Conservation (phyloP, 306 rosid genomes). For the Cajanus cajan region DNA sequence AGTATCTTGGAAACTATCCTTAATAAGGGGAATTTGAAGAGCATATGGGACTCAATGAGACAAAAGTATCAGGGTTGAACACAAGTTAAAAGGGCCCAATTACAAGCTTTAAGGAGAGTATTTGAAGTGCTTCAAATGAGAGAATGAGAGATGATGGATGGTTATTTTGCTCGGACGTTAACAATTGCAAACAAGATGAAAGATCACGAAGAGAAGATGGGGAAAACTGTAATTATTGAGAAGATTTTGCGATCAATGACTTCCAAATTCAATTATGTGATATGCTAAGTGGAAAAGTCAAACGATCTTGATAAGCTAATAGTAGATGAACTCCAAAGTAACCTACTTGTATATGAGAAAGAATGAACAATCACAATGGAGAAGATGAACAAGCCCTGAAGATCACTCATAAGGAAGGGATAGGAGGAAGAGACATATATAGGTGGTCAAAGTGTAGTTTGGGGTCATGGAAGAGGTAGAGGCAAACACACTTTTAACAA, state of each 20-base stretch:
- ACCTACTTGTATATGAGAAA: not conserved
- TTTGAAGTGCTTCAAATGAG: not conserved
- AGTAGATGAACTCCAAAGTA: not conserved
- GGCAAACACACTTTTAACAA: not conserved
- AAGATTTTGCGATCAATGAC: too few species aligned
- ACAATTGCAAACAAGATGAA: not conserved
- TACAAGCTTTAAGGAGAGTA: not conserved
- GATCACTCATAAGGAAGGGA: not conserved
- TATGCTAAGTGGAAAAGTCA: not conserved
- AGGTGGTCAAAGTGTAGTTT: not conserved
- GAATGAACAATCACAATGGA: not conserved
- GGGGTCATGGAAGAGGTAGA: not conserved
- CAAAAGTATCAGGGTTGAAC: not conserved
- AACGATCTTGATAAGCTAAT: not conserved
- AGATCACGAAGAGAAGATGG: too few species aligned
- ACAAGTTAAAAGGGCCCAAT: not conserved
- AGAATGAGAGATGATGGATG: not conserved
- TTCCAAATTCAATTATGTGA: not conserved
- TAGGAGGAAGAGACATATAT: too few species aligned
- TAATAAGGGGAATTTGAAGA: too few species aligned
- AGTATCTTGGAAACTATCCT: not conserved
- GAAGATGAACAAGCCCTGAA: not conserved
- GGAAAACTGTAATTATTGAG: too few species aligned
- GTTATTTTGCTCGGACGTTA: not conserved
- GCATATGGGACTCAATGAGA: not conserved